Evolutionary conservation across 768 basidiomycete genomes (phyloP), one percentile per base, ranked within the genome.

Genomic region (Boletales sp.): DNA sequence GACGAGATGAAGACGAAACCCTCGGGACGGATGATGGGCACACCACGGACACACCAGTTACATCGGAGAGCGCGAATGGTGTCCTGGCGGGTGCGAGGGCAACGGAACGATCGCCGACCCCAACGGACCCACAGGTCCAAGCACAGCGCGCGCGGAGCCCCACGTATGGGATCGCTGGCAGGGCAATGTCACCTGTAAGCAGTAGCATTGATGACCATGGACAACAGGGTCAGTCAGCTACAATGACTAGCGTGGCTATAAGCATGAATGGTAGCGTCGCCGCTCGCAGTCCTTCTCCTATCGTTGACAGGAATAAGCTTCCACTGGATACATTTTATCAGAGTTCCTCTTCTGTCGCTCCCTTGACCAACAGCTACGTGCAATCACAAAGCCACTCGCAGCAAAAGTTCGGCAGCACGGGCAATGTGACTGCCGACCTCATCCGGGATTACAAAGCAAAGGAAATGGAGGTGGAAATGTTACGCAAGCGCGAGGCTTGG

Each of bases 401-500:
- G 32, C 64, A 61, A 44, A 68, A 68, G 40, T 72, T 58, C 0
- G 70, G 82, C 0, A 88, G 87, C 10, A 79, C 84, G 0, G 80
- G 84, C 7, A 88, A 81, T 62, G 75, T 86, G 17, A 76, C 86
- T 4, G 82, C 86, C 12, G 93, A 94, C 61, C 68, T 92, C 52
- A 70, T 90, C 39, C 77, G 83, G 36, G 91, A 94, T 58, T 70
- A 94, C 52, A 92, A 88, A 67, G 77, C 78, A 32, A 92, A 87
- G 65, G 93, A 94, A 55, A 72, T 75, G 34, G 93, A 95, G 66
- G 63, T 97, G 40, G 90, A 92, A 55, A 73, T 73, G 40, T 69
- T 87, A 56, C 85, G 82, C 76, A 81, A 81, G 62, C 81, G 89
- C 56, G 84, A 92, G 72, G 72, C 73, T 32, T 97, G 95, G 87